Conservation (phyloP, 352 stramenopile genomes). For the Phytophthora nicotianae region DNA sequence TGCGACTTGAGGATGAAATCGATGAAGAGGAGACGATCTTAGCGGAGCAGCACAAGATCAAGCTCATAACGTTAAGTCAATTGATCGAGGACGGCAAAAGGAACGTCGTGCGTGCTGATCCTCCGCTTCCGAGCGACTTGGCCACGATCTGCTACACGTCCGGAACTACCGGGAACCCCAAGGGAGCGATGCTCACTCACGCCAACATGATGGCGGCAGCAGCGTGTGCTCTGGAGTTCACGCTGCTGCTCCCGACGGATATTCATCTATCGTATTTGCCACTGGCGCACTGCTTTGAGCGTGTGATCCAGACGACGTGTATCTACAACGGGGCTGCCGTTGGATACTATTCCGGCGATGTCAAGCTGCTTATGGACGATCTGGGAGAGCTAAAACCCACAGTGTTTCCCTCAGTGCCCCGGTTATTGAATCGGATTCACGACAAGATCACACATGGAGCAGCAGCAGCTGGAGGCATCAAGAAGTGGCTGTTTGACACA, state of each 20-base stretch:
- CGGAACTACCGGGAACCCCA: constrained; percentile 75
- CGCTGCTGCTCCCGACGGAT: constrained; percentile 19
- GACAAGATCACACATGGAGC: constrained; percentile 88
- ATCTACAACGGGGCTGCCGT: constrained; percentile 81
- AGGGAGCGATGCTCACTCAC: constrained; percentile 73
- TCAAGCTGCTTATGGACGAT: constrained; percentile 91
- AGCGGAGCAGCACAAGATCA: constrained; percentile 40
- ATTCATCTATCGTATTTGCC: constrained; percentile 93
- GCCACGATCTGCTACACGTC: constrained; percentile 93
- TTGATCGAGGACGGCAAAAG: constrained; percentile 44
- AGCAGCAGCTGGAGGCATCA: constrained; percentile 68
- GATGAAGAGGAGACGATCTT: constrained; percentile 36
- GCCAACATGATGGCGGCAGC: constrained; percentile 45
- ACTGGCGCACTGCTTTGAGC: constrained; percentile 94
- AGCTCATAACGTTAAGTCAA: constrained; percentile 48
- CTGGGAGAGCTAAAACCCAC: constrained; percentile 88
- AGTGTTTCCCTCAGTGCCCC: constrained; percentile 90
- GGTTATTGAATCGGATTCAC: constrained; percentile 95
- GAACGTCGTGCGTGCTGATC: constrained; percentile 53
- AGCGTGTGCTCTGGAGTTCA: constrained; percentile 21
- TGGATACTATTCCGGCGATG: constrained; percentile 92
- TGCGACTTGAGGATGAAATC: constrained; percentile 60
- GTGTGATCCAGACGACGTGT: constrained; percentile 50
- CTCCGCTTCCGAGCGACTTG: constrained; percentile 71
- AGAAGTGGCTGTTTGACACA: constrained; percentile 89